Conservation (phyloP, 2,329 filamentous ascomycete species). For the Trichoderma atrobrunneum region DNA sequence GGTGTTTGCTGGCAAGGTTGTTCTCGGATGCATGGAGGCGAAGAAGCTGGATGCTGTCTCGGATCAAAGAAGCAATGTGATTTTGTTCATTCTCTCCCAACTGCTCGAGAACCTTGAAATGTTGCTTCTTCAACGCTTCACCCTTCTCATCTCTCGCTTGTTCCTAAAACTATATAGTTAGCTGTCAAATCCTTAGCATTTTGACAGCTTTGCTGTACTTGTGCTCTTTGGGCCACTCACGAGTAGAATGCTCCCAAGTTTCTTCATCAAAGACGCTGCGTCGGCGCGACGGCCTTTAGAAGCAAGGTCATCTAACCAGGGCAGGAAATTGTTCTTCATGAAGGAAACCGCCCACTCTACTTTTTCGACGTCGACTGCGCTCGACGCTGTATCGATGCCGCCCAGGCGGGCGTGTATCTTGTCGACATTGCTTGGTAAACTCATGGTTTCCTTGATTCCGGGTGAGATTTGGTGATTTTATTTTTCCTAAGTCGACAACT, state of each 20-base stretch:
- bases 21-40: fast-evolving
- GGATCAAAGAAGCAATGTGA: neutral
- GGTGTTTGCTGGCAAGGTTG: fast-evolving
- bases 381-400: neutral
- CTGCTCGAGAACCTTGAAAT: neutral
- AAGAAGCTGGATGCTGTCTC: fast-evolving
- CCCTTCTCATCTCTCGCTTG: neutral
- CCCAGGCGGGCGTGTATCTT: neutral
- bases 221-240: neutral
- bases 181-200: neutral
- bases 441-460: neutral
- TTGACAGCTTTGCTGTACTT: neutral
- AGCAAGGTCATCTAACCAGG: neutral
- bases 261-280: neutral
- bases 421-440: neutral
- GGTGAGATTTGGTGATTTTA: neutral
- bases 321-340: neutral
- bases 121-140: neutral
- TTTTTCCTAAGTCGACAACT: neutral
- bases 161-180: neutral
- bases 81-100: neutral
- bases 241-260: neutral
- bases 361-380: fast-evolving
- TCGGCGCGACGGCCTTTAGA: neutral
- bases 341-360: neutral